These are phyloP conservation scores for Cyclotella choctawhatcheeana DNA, from an alignment of 108 stramenopile genomes.

Conservation along the genomic window DNA sequence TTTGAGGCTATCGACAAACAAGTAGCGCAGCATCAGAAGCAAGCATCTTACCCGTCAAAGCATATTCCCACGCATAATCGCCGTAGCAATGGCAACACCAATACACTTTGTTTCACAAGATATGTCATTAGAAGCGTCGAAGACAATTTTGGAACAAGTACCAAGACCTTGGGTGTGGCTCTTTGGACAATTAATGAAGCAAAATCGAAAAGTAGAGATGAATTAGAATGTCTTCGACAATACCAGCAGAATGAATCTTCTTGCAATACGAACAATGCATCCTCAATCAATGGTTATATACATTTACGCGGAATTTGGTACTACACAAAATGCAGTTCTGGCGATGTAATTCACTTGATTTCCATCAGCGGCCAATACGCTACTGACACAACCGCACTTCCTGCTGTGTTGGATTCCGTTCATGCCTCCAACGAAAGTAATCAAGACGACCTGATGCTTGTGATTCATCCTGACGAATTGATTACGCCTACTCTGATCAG, in stretches of 20 bases:
- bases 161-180: conserved; percentile 65
- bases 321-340: conserved; percentile 56
- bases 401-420: conserved; percentile 66
- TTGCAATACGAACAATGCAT: not conserved
- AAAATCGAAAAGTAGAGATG: conserved; percentile 25
- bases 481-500: conserved; percentile 80
- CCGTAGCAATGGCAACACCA: conserved; percentile 9
- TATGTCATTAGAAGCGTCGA: conserved; percentile 66
- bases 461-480: conserved; percentile 86
- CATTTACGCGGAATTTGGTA: conserved; percentile 85
- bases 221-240: conserved; percentile 37
- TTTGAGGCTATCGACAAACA: conserved; percentile 58
- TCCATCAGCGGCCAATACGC: conserved; percentile 69
- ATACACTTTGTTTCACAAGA: conserved; percentile 63
- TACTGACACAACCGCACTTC: conserved; percentile 76
- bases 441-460: conserved; percentile 72
- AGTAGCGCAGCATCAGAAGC: conserved; percentile 31
- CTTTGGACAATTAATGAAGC: conserved; percentile 57
- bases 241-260: conserved; percentile 7
- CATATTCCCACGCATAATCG: conserved; percentile 41
- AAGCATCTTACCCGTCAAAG: conserved; percentile 13
- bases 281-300: conserved; percentile 58
- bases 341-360: conserved; percentile 80
- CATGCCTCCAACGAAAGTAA: conserved; percentile 43
- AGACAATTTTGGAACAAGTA: conserved; percentile 56